A percentile compares a stretch with the other conserved stretches of the same genome.
These are phyloP conservation scores for Aplosporella prunicola DNA, from an alignment of 2,329 filamentous ascomycete genomes.

Conservation along the genomic window DNA sequence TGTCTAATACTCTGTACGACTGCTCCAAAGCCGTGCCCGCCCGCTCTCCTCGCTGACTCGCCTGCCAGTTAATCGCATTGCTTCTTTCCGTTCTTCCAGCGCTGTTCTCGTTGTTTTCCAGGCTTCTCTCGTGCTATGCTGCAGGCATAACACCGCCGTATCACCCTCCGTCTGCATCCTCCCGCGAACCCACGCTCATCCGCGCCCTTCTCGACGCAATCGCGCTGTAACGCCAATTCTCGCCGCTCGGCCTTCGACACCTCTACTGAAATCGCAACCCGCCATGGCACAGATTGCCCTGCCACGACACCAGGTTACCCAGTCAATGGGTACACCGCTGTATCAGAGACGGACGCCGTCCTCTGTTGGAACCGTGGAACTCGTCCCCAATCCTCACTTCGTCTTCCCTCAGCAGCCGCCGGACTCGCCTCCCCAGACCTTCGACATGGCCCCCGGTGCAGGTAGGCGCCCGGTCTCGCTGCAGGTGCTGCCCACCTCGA, in stretches of 20 bases:
- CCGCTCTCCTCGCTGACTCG: conserved; percentile 1
- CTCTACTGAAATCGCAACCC: conserved; percentile 4
- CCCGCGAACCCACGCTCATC: conserved; percentile 2
- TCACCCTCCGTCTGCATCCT: conserved; percentile 7
- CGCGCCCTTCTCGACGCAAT: neutral
- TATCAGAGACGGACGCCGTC: conserved; percentile 12
- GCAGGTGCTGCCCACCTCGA: conserved; percentile 25
- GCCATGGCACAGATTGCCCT: conserved; percentile 29
- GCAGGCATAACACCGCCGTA: conserved; percentile 5
- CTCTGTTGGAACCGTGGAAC: conserved; percentile 30
- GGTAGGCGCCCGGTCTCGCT: conserved; percentile 29
- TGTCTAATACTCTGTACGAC: conserved; percentile 9
- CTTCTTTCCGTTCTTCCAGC: neutral
- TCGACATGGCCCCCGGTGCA: conserved; percentile 25
- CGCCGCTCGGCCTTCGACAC: conserved; percentile 3
- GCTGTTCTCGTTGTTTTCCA: conserved; percentile 1
- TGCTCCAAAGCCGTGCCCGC: neutral
- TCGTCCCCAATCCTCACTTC: conserved; percentile 40
- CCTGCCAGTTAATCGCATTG: conserved; percentile 10
- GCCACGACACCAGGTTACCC: conserved; percentile 32
- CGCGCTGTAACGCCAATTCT: conserved; percentile 7
- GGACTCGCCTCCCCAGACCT: conserved; percentile 18
- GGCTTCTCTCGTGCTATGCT: conserved; percentile 7
- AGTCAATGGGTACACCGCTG: conserved; percentile 15
- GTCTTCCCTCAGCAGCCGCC: conserved; percentile 36